phyloP scores from a whole-genome alignment of 768 basidiomycete species.

The Podaxis pistillaris region DNA sequence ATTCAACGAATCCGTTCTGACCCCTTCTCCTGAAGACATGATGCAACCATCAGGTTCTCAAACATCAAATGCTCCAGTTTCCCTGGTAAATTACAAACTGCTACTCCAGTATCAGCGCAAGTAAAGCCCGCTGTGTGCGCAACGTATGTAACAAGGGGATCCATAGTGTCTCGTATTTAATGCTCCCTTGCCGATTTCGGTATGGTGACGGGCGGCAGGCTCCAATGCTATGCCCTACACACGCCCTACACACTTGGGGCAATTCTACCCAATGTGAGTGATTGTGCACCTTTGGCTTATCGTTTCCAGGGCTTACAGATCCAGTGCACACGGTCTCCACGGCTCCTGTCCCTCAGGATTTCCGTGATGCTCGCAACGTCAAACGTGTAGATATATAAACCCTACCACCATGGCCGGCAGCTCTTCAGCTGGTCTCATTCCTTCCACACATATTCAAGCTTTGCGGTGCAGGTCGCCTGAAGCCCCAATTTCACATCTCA shows the following conservation, averaged over 20 bases:
- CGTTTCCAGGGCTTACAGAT: background rate
- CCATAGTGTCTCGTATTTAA: background rate
- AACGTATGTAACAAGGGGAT: background rate
- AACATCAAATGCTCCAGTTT: background rate
- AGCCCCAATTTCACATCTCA: background rate
- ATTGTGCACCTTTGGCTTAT: background rate
- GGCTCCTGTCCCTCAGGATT: background rate
- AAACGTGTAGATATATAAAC: conserved; percentile 17
- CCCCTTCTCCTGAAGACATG: background rate
- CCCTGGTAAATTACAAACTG: background rate
- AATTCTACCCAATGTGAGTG: background rate
- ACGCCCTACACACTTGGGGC: background rate
- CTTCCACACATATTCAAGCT: conserved; percentile 22
- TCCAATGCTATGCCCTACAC: background rate
- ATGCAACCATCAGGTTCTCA: background rate
- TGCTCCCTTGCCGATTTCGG: background rate
- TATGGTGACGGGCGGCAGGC: background rate
- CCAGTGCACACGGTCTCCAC: background rate
- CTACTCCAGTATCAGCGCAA: background rate
- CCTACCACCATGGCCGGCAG: background rate
- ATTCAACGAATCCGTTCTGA: too few relatives aligned
- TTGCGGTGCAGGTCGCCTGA: conserved; percentile 33
- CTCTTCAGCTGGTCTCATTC: conserved; percentile 37
- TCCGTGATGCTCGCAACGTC: background rate
- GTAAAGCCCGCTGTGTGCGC: background rate